These are phyloP conservation scores for Malania oleifera DNA, from an alignment of 164 flowering plant genomes.

Conservation along the genomic window DNA sequence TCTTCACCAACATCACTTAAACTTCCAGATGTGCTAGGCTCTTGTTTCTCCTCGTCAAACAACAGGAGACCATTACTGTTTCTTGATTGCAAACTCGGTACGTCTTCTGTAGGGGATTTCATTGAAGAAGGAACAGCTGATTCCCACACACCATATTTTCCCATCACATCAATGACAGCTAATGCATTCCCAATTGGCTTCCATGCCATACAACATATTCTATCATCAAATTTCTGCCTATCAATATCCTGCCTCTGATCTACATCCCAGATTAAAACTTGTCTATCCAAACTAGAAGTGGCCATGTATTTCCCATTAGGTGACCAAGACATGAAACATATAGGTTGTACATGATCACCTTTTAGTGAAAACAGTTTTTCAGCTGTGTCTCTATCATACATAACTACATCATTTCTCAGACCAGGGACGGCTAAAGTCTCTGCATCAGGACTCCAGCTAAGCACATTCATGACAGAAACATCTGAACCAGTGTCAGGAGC, in stretches of 20 bases:
- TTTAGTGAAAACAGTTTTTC: conserved; percentile 74
- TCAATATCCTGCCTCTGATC: conserved; percentile 81
- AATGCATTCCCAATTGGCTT: conserved; percentile 82
- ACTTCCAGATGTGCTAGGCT: conserved; percentile 55
- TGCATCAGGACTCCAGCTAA: conserved; percentile 97
- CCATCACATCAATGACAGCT: conserved; percentile 88
- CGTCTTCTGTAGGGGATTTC: conserved; percentile 87
- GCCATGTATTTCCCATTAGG: conserved; percentile 98
- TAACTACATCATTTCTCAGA: conserved; percentile 79
- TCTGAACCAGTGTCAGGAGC: conserved; percentile 70
- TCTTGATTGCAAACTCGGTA: conserved; percentile 43
- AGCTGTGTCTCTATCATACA: conserved; percentile 95
- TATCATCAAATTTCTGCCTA: conserved; percentile 78
- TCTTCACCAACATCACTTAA: conserved; percentile 73
- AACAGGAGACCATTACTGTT: conserved; percentile 58
- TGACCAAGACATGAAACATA: conserved; percentile 90
- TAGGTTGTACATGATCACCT: conserved; percentile 71
- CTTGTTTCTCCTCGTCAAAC: conserved; percentile 68
- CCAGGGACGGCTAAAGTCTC: conserved; percentile 88
- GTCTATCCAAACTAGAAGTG: conserved; percentile 80
- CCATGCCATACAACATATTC: conserved; percentile 84
- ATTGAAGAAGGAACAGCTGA: conserved; percentile 75
- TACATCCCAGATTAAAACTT: conserved; percentile 88
- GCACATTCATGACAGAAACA: conserved; percentile 46
- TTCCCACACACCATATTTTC: conserved; percentile 94